Conservation (phyloP, 2,329 filamentous ascomycete genomes). For the Alternaria panax region DNA sequence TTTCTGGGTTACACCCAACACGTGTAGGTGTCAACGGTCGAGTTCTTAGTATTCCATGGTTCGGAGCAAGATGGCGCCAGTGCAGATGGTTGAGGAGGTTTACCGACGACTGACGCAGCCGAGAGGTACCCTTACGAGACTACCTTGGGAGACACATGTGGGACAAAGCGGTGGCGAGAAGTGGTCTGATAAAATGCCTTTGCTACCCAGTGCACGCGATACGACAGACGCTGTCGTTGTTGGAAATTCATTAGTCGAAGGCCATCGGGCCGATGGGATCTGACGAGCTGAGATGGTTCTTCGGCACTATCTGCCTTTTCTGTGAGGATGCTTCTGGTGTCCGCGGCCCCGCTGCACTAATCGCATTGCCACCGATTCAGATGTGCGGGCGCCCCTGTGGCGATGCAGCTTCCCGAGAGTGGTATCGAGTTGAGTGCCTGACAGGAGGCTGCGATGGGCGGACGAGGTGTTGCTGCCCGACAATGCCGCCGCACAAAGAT, state of each 20-base stretch:
- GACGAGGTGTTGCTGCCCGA: conserved; percentile 19
- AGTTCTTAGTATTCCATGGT: conserved; percentile 6
- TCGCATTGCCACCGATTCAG: conserved; percentile 26
- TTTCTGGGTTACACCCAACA: conserved; percentile 10
- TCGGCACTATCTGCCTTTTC: conserved; percentile 8
- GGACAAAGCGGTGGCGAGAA: neutral
- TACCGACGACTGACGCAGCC: conserved; percentile 11
- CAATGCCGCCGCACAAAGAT: neutral
- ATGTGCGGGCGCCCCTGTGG: conserved; percentile 19
- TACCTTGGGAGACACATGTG: neutral
- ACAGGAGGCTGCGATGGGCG: neutral
- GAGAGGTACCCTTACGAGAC: neutral
- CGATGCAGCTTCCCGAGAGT: conserved; percentile 25
- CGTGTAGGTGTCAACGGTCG: conserved; percentile 14
- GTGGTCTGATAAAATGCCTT: neutral
- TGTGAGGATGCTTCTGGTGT: conserved; percentile 19
- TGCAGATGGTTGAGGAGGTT: conserved; percentile 2
- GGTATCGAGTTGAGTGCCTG: conserved; percentile 10
- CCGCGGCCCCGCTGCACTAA: conserved; percentile 24
- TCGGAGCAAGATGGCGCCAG: neutral
- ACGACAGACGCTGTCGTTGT: conserved; percentile 2
- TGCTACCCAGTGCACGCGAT: conserved; percentile 1
- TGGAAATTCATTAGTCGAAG: conserved; percentile 5
- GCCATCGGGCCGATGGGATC: conserved; percentile 21
- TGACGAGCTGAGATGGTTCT: conserved; percentile 20